A percentile compares a stretch with the other conserved stretches of the same genome.
These are phyloP conservation scores for Scutellaria baicalensis DNA, from an alignment of 257 asterid species.

Conservation along the genomic window DNA sequence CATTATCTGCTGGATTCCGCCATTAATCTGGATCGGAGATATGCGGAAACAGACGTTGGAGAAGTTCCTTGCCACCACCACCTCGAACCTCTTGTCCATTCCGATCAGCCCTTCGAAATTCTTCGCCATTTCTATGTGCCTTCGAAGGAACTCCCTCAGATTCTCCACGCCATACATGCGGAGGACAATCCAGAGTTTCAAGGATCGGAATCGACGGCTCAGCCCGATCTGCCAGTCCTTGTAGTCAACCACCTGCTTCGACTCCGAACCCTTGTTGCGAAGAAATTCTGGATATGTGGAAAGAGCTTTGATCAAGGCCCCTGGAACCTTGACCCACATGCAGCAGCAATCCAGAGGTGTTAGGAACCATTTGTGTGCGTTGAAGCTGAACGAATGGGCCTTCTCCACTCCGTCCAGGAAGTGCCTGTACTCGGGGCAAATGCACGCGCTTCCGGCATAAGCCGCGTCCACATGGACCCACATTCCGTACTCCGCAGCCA, in stretches of 20 bases:
- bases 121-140: conserved; percentile 64
- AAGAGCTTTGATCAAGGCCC: conserved; percentile 44
- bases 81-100: conserved; percentile 66
- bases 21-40: conserved; percentile 30
- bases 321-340: conserved; percentile 69
- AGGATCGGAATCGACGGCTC: conserved; percentile 65
- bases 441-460: conserved; percentile 72
- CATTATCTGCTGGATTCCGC: conserved; percentile 7
- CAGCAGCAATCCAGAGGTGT: conserved; percentile 75
- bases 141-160: conserved; percentile 43
- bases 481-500: conserved; percentile 36
- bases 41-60: conserved; percentile 66
- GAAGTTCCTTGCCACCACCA: conserved; percentile 65
- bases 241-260: conserved; percentile 63
- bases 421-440: conserved; percentile 60
- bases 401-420: conserved; percentile 62
- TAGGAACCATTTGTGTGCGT: conserved; percentile 76
- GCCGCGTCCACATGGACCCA: conserved; percentile 89
- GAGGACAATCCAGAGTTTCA: conserved; percentile 67
- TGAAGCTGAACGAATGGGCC: conserved; percentile 68
- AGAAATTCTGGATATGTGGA: conserved; percentile 59
- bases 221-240: conserved; percentile 79
- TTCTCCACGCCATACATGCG: conserved; percentile 63
- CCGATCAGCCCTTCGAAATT: conserved; percentile 56
- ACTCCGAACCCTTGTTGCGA: conserved; percentile 57